phyloP scores from a whole-genome alignment of 192 early-diverging fungal species.

The Podila horticola region DNA sequence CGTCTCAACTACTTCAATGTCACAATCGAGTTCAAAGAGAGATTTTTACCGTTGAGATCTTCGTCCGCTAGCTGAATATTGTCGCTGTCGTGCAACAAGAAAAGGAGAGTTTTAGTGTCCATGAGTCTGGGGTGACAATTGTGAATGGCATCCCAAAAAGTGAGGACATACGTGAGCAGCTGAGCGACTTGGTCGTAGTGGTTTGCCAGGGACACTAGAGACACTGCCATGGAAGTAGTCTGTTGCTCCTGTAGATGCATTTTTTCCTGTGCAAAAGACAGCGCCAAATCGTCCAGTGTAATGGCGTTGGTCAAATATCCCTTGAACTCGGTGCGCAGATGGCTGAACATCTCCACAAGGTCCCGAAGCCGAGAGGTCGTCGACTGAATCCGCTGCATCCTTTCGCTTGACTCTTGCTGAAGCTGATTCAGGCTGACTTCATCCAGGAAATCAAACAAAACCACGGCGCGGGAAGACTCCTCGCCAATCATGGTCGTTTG shows the following conservation, averaged over 20 bases:
- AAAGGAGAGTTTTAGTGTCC: neutral
- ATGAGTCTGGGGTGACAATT: no score
- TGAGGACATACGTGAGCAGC: constrained; percentile 50
- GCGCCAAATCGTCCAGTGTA: constrained; percentile 51
- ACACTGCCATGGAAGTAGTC: constrained; percentile 59
- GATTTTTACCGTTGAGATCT: constrained; percentile 18
- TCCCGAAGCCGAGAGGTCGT: constrained; percentile 19
- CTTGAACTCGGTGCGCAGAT: constrained; percentile 32
- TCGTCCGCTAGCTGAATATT: constrained; percentile 40
- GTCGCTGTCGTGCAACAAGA: constrained; percentile 12
- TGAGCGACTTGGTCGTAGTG: constrained; percentile 63
- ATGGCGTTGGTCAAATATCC: constrained; percentile 34
- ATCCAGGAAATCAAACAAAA: constrained; percentile 42
- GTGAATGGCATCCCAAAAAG: neutral
- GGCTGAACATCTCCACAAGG: constrained; percentile 12
- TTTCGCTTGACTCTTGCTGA: constrained; percentile 18
- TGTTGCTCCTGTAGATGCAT: constrained; percentile 56
- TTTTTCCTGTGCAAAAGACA: constrained; percentile 54
- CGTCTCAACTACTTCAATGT: neutral
- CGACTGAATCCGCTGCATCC: constrained; percentile 18
- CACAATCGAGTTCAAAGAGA: neutral
- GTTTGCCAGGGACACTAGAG: constrained; percentile 56
- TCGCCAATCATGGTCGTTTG: neutral
- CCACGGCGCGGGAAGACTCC: constrained; percentile 1
- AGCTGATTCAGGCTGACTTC: constrained; percentile 33